Evolutionary conservation across 352 stramenopile species (phyloP).

Genomic region (Hyaloperonospora arabidopsidis): DNA sequence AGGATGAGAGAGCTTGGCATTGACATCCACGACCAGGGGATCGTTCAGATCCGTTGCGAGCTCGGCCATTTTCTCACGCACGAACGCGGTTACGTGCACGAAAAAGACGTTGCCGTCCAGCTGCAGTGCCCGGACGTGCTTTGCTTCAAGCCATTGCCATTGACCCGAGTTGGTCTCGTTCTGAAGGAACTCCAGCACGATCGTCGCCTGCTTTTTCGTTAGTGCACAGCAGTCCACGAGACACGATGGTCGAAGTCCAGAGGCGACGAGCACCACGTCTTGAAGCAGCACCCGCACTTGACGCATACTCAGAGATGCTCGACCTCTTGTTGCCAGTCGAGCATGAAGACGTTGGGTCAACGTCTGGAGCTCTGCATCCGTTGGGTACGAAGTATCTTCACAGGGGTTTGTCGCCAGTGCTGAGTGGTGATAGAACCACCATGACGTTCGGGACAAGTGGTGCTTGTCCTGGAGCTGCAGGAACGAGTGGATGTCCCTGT

Average conservation of each 20-base stretch:
- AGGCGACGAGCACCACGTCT: slow-evolving; percentile 33
- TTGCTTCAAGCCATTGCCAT: neutral
- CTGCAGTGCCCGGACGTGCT: slow-evolving; percentile 22
- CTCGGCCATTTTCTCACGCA: slow-evolving; percentile 29
- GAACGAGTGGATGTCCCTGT: slow-evolving; percentile 19
- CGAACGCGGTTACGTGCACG: slow-evolving; percentile 26
- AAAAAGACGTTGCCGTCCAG: slow-evolving; percentile 44
- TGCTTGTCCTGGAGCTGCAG: slow-evolving; percentile 5
- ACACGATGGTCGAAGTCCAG: slow-evolving; percentile 32
- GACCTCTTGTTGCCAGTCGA: slow-evolving; percentile 8
- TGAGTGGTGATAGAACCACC: slow-evolving; percentile 15
- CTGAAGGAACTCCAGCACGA: slow-evolving; percentile 20
- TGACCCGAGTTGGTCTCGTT: neutral
- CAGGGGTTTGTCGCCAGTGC: neutral
- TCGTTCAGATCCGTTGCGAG: slow-evolving; percentile 14
- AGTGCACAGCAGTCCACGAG: slow-evolving; percentile 39
- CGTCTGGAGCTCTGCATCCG: slow-evolving; percentile 6
- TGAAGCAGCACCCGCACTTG: slow-evolving; percentile 31
- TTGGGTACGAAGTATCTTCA: slow-evolving; percentile 7
- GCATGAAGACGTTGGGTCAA: slow-evolving; percentile 14
- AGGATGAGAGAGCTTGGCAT: slow-evolving; percentile 15
- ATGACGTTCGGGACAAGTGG: slow-evolving; percentile 12
- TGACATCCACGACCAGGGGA: slow-evolving; percentile 33
- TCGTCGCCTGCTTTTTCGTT: slow-evolving; percentile 13
- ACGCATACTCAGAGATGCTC: slow-evolving; percentile 7